These are phyloP conservation scores for Russula sp. DNA, from an alignment of 768 basidiomycete species.

Conservation along the genomic window DNA sequence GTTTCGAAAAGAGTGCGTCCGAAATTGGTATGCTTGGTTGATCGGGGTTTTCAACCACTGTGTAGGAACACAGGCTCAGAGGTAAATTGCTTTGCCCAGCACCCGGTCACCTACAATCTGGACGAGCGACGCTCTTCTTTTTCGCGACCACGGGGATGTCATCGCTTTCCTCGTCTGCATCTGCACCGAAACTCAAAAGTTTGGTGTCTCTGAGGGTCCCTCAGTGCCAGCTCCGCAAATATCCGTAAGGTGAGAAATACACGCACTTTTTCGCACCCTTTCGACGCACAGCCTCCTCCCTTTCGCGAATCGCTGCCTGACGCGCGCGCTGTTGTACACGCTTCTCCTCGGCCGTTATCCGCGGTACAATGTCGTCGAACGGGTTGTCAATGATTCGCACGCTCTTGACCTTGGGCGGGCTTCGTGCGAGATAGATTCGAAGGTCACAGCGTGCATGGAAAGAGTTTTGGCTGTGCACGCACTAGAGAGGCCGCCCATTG, in stretches of 20 bases:
- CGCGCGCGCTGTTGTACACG: constrained; percentile 76
- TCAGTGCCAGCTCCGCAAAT: neutral
- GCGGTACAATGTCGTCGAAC: constrained; percentile 89
- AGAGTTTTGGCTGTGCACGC: constrained; percentile 23
- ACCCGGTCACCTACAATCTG: constrained; percentile 57
- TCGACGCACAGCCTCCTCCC: constrained; percentile 65
- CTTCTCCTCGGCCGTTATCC: constrained; percentile 92
- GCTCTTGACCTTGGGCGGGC: constrained; percentile 86
- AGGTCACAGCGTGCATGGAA: neutral
- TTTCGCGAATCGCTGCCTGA: constrained; percentile 64
- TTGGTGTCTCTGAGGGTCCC: constrained; percentile 63
- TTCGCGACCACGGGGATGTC: constrained; percentile 51
- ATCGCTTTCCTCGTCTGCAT: constrained; percentile 53
- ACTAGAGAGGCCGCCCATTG: constrained; percentile 78
- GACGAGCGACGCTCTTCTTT: constrained; percentile 78
- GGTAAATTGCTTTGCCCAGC: neutral
- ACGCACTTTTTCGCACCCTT: constrained; percentile 76
- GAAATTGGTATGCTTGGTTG: constrained; percentile 18
- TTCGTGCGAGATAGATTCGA: constrained; percentile 26
- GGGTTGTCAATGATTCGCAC: constrained; percentile 88
- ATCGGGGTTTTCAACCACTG: constrained; percentile 33
- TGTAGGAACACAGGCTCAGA: neutral
- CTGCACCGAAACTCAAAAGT: constrained; percentile 81
- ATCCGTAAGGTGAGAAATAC: neutral
- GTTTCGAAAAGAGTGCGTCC: constrained; percentile 4